Base-by-base conservation (phyloP, 768 basidiomycete genomes). In the Boletus barrowsii region DNA sequence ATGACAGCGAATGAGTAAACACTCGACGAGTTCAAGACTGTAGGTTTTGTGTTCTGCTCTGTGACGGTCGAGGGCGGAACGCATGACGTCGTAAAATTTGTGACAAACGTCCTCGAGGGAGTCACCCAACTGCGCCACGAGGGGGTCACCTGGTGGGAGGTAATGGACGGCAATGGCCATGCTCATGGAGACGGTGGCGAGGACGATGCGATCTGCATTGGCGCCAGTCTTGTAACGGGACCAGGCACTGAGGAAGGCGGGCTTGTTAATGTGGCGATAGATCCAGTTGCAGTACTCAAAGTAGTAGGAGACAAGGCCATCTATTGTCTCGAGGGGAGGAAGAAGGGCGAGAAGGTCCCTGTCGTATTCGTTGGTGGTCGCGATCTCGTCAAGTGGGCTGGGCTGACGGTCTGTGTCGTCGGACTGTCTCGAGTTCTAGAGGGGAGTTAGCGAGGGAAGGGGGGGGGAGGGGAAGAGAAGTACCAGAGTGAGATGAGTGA, bases 271-370 rank as follows among this genome's bases (percentile, higher is more conserved):
- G 65, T 89, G 85, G 39, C 87, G 83, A 70, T 90, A 89, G 49
- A 91, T 83, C 90, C 90, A 93, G 69, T 88, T 90, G 78, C 88
- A 90, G 65, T 88, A 88, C 60, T 89, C 87, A 62, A 91, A 91
- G 70, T 93, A 92, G 71, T 84, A 86, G 45, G 72, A 71, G 64
- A 93, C 77, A 49, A 93, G 82, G 17, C 78, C 80, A 63, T 92
- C 90, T 62, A 91, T 84, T 48, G 84, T 74, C 43, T 86, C 80
- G 49, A 86, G 69, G 18, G 80, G 73, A 3, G 90, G 90, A 3
- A 93, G 79, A 52, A 79, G 70, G 5, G 77, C 74, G 56, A 90
- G 79, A 10, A 93, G 77, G 68, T 92, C 90, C 42, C 81, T 78
- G 72, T 92, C 90, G 61, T 87, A 85, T 53, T 81, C 82, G 41